Evolutionary conservation across 139 green algal species (phyloP), one percentile per base, ranked within the genome.

Genomic region (Klebsormidium nitens): DNA sequence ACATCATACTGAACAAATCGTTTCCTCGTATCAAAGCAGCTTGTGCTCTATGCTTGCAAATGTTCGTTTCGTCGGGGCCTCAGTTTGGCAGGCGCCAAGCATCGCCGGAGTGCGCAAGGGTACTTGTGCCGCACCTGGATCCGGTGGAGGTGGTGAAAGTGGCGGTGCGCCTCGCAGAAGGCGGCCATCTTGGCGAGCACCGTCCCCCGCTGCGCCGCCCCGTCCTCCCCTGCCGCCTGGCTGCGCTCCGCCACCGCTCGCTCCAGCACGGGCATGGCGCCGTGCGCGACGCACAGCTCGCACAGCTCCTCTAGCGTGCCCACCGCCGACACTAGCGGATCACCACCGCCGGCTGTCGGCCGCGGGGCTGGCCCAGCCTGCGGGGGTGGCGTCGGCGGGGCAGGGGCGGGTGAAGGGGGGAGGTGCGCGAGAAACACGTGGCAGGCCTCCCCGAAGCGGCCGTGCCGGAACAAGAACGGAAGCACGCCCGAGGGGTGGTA

Each of bases 391-490:
- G 66, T 37, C 3, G 50, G 52, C 34, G 58, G 34, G 29, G 66
- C 29, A 28, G 42, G 64, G 28, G 2, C 55, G 11, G 50, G 66
- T 23, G 66, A 23, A 8, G 48, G 69, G 31, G 62, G 69, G 31
- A 76, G 28, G 32, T 31, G n/a, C 28, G 37, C 66, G 56, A 55
- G 5, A 36, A 76, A 36, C 17, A 76, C 62, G 29, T 34, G 44
- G 62, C 69, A 76, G 36, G 69, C 69, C 5, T 76, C 67, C 3
- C 37, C 29, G 62, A 64, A 74, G 39, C 69, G 60, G n/a, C 69
- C 69, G 48, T 76, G 69, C 5, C 59, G 66, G 42, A 76, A 76
- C 40, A 75, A 38, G 59, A 76, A 76, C 31, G 69, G 42, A 8
- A 74, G 59, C 3, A 76, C n/a, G 17, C 75, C 69, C 28, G 44